Evolutionary conservation across 768 basidiomycete genomes (phyloP).

Genomic region (Pulveroboletus sp.): DNA sequence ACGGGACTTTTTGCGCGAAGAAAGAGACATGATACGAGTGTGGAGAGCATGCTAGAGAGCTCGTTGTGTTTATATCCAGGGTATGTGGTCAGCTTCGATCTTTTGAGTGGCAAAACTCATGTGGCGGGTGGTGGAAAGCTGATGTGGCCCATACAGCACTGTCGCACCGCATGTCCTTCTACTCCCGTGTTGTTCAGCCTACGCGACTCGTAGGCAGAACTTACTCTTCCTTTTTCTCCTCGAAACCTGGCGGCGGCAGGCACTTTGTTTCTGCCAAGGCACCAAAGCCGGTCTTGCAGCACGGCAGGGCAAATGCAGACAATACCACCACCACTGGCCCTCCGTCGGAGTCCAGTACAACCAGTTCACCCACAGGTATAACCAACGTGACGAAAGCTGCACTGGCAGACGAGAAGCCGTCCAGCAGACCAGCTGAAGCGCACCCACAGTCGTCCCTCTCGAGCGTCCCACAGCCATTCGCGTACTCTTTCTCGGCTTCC

Average conservation of each 20-base stretch:
- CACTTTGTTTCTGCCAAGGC: conserved; percentile 74
- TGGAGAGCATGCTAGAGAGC: background rate
- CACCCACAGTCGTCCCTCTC: conserved; percentile 16
- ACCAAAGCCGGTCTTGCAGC: conserved; percentile 41
- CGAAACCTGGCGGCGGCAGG: conserved; percentile 68
- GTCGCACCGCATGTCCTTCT: conserved; percentile 42
- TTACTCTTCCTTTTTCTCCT: conserved; percentile 78
- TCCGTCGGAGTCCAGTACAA: conserved; percentile 25
- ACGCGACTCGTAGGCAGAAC: conserved; percentile 47
- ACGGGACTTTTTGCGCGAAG: background rate
- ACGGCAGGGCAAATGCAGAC: conserved; percentile 37
- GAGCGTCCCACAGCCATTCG: conserved; percentile 14
- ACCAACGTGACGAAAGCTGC: conserved; percentile 13
- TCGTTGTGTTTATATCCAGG: background rate
- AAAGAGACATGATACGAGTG: conserved; percentile 3
- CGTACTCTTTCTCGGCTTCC: conserved; percentile 5
- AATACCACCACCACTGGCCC: conserved; percentile 34
- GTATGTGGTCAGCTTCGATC: background rate
- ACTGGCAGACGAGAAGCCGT: conserved; percentile 25
- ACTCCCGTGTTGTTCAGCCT: conserved; percentile 46
- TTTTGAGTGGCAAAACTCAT: too few relatives aligned
- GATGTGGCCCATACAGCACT: background rate
- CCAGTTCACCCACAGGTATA: conserved; percentile 13
- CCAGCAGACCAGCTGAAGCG: conserved; percentile 22
- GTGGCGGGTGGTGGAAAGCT: background rate